Percentiles rank a stretch among this genome's conserved stretches.
These are phyloP conservation scores for Monosporozyma unispora DNA, from an alignment of 805 yeast genomes.

Conservation along the genomic window DNA sequence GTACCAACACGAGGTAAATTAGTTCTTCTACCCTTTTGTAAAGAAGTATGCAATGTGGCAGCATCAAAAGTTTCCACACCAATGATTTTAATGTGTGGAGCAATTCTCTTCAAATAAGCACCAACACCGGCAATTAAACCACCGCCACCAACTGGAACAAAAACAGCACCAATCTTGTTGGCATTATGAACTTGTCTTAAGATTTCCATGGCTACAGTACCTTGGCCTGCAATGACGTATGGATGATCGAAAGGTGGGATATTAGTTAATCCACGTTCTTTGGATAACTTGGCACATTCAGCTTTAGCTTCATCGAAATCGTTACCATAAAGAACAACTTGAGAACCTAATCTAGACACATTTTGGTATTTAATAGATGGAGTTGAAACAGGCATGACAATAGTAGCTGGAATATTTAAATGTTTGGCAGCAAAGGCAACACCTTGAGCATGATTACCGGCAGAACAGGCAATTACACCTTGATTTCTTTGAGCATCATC, in stretches of 20 bases:
- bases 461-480: conserved; percentile 97
- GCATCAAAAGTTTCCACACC: conserved; percentile 97
- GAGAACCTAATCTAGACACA: conserved; percentile 86
- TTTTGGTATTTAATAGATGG: conserved; percentile 91
- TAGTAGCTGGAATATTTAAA: conserved; percentile 84
- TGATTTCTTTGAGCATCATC: conserved; percentile 45
- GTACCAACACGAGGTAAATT: conserved; percentile 72
- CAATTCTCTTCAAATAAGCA: conserved; percentile 82
- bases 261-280: conserved; percentile 66
- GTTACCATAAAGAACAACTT: conserved; percentile 86
- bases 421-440: conserved; percentile 87
- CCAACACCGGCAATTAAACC: conserved; percentile 90
- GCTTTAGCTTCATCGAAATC: conserved; percentile 93
- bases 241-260: conserved; percentile 99
- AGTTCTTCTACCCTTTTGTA: conserved; percentile 46
- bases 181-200: conserved; percentile 67
- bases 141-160: conserved; percentile 95
- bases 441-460: conserved; percentile 99
- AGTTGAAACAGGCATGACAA: conserved; percentile 96
- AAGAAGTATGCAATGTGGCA: conserved; percentile 75
- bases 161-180: conserved; percentile 72
- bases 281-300: conserved; percentile 69
- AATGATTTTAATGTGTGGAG: conserved; percentile 93
- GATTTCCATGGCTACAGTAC: conserved; percentile 90
- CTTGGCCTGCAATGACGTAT: conserved; percentile 97